A percentile compares a stretch with the other conserved stretches of the same genome.
These are phyloP conservation scores for Cladophialophora carrionii DNA, from an alignment of 2,329 filamentous ascomycete species.

Conservation along the genomic window DNA sequence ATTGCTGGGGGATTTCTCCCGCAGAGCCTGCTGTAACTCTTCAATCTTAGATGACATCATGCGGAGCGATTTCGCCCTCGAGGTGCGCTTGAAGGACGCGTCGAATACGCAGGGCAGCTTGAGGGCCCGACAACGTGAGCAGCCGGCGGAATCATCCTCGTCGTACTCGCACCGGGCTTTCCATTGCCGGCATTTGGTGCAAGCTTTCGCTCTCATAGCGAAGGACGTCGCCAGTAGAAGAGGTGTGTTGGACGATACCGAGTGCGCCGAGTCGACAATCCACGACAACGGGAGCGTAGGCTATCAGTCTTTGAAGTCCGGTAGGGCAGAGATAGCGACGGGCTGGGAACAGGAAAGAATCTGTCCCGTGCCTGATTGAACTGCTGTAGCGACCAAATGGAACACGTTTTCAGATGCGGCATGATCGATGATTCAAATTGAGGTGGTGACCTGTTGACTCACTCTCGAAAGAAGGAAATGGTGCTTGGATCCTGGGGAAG, in stretches of 20 bases:
- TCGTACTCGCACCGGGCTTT: constrained; percentile 14
- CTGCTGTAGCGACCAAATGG: background rate
- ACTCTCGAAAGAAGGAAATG: background rate
- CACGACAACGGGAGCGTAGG: background rate
- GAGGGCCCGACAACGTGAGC: constrained; percentile 16
- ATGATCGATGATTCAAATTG: background rate
- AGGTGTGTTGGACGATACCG: background rate
- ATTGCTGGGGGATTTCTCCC: constrained; percentile 11
- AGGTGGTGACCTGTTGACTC: background rate
- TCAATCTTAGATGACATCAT: constrained; percentile 19
- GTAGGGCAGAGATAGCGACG: background rate
- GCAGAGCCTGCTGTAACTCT: constrained; percentile 9
- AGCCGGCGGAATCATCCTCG: constrained; percentile 6
- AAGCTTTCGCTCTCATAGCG: constrained; percentile 21
- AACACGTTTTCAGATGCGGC: background rate
- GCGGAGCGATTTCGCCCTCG: constrained; percentile 9
- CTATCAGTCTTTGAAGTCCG: background rate
- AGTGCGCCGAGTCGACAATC: background rate
- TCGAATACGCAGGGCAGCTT: constrained; percentile 20
- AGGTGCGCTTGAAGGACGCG: constrained; percentile 18
- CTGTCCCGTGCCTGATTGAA: background rate
- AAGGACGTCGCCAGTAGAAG: background rate
- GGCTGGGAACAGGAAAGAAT: background rate
- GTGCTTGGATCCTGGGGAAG: background rate
- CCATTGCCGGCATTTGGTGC: constrained; percentile 22